Percentiles rank a stretch among this genome's conserved stretches.
phyloP scores from a whole-genome alignment of 352 stramenopile species.

The Globisporangium orthogonon region DNA sequence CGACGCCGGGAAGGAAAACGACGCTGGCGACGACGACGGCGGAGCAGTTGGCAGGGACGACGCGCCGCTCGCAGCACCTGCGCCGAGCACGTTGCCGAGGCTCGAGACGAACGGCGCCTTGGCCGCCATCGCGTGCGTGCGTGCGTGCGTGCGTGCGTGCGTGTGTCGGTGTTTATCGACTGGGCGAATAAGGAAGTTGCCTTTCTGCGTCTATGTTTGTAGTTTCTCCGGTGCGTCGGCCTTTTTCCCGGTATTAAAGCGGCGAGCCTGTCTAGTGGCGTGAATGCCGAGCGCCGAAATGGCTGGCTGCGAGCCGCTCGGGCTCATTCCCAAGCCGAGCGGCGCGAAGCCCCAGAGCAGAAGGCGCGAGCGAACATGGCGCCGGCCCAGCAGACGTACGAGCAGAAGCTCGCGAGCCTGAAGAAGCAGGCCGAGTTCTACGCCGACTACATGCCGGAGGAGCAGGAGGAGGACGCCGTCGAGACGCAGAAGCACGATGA shows the following conservation, averaged over 20 bases:
- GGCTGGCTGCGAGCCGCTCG: not conserved
- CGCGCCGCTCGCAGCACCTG: constrained; percentile 3
- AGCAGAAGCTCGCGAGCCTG: constrained; percentile 70
- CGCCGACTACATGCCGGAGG: constrained; percentile 78
- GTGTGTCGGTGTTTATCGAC: not conserved
- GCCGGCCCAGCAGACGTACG: constrained; percentile 55
- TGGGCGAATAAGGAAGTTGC: not conserved
- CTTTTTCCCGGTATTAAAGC: not conserved
- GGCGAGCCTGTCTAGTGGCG: not conserved
- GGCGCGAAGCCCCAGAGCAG: too few species aligned
- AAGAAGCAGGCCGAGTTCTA: constrained; percentile 69
- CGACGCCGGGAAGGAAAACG: not conserved
- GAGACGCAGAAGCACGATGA: constrained; percentile 59
- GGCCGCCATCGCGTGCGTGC: constrained; percentile 2
- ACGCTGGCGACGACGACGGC: not conserved
- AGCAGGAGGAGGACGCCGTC: constrained; percentile 65
- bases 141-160: not conserved
- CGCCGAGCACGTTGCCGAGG: constrained; percentile 24
- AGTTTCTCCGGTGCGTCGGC: not conserved
- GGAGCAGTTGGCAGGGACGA: not conserved
- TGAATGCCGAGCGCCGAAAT: constrained; percentile 2
- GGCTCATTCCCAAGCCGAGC: constrained; percentile 1
- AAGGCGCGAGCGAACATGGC: constrained; percentile 26
- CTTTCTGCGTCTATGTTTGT: not conserved
- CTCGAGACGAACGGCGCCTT: constrained; percentile 36